A percentile compares a stretch with the other conserved stretches of the same genome.
phyloP scores from a whole-genome alignment of 306 rosid species.

The Begonia peltatifolia region DNA sequence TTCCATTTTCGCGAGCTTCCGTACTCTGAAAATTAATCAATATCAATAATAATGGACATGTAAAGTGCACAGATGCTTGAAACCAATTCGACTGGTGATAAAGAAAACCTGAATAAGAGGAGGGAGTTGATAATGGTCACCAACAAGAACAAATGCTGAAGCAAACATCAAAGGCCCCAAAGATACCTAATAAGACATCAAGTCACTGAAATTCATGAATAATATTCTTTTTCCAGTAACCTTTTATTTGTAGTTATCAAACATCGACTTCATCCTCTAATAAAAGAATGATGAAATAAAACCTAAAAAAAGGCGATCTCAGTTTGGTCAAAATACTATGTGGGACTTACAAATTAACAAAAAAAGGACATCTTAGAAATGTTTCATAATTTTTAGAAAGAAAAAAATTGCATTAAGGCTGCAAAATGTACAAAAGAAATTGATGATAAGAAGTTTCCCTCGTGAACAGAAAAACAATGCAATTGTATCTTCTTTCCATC shows the following conservation, averaged over 20 bases:
- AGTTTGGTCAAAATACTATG: no score
- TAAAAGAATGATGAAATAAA: conserved; percentile 1
- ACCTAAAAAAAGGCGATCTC: not conserved
- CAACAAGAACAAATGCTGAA: conserved; percentile 80
- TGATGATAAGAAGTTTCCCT: no score
- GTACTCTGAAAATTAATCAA: conserved; percentile 37
- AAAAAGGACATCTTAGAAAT: no score
- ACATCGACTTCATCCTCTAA: not conserved
- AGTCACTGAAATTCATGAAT: conserved; percentile 6
- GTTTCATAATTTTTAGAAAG: no score
- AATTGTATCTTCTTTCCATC: no score
- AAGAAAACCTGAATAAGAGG: conserved; percentile 70
- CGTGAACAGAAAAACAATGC: no score
- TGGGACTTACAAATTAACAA: no score
- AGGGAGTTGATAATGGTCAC: conserved; percentile 93
- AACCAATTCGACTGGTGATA: conserved; percentile 4
- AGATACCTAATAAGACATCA: conserved; percentile 47
- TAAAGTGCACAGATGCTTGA: not conserved
- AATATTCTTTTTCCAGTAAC: not conserved
- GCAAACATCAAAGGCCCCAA: conserved; percentile 86
- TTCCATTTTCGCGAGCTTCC: conserved; percentile 91
- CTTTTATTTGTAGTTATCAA: not conserved
- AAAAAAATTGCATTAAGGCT: no score
- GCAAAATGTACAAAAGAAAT: no score
- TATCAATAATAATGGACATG: not conserved